A percentile compares a stretch with the other conserved stretches of the same genome.
These are phyloP conservation scores for Lenwebbia sp. DNA, from an alignment of 345 rosid species.

Conservation along the genomic window DNA sequence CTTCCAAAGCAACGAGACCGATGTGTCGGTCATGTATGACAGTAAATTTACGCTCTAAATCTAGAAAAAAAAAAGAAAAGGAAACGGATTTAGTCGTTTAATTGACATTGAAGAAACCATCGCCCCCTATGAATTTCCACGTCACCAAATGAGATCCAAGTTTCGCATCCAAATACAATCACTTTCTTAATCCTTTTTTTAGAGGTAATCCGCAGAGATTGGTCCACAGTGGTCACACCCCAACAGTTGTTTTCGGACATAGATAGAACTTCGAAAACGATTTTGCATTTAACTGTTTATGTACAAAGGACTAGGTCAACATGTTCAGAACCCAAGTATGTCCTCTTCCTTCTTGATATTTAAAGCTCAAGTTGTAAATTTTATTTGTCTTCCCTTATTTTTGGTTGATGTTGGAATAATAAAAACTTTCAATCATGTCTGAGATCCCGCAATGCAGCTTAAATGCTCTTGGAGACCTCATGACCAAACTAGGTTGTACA, in stretches of 20 bases:
- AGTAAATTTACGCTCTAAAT: not conserved
- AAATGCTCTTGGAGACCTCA: not conserved
- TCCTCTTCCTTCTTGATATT: not conserved
- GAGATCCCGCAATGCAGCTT: not conserved
- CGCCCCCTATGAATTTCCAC: not conserved
- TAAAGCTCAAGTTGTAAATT: not conserved
- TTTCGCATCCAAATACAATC: not conserved
- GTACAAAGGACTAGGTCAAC: not conserved
- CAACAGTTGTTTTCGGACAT: not conserved
- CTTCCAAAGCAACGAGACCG: rapidly evolving
- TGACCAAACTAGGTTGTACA: not conserved
- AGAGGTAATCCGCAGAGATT: not conserved
- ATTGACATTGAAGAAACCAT: not conserved
- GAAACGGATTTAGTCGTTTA: no score
- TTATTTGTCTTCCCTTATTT: not conserved
- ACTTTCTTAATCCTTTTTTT: not conserved
- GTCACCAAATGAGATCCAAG: not conserved
- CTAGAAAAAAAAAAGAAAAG: no score
- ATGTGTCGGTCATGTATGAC: not conserved
- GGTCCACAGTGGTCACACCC: not conserved
- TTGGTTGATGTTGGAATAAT: not conserved
- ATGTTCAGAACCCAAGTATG: not conserved
- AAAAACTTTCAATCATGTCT: not conserved
- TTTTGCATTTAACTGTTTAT: not conserved
- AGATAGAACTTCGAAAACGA: not conserved